These are phyloP conservation scores for Chaetomium tenue DNA, from an alignment of 495 filamentous ascomycete species.

Conservation along the genomic window DNA sequence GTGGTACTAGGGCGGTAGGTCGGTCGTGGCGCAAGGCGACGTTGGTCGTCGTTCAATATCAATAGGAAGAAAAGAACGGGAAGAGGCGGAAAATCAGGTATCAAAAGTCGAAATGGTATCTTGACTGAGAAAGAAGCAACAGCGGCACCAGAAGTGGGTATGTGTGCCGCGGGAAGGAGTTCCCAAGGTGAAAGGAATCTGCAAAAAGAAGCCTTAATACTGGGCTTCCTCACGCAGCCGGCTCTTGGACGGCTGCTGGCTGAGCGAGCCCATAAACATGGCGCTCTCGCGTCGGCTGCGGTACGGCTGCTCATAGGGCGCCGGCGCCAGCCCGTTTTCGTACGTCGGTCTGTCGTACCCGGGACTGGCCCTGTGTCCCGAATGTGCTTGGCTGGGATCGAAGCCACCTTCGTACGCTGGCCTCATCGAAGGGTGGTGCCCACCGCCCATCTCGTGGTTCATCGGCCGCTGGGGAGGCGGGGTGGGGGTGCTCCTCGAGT, in stretches of 20 bases:
- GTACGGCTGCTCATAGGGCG: constrained; percentile 45
- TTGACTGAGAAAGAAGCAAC: constrained; percentile 18
- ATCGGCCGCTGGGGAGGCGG: constrained; percentile 44
- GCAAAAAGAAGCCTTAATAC: constrained; percentile 22
- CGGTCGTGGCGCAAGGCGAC: neutral
- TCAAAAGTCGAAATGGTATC: constrained; percentile 7
- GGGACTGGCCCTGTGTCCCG: constrained; percentile 22
- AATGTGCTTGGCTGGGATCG: neutral
- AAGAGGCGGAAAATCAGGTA: neutral
- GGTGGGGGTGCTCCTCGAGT: constrained; percentile 41
- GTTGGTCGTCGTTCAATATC: too few relatives aligned
- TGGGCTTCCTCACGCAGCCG: constrained; percentile 47
- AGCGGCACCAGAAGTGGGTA: constrained; percentile 7
- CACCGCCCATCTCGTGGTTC: constrained; percentile 33
- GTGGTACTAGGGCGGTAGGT: neutral
- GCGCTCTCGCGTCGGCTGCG: constrained; percentile 46
- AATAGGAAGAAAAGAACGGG: too few relatives aligned
- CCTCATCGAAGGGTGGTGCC: constrained; percentile 33
- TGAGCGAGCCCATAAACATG: constrained; percentile 49
- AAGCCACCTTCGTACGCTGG: constrained; percentile 43
- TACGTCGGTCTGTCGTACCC: constrained; percentile 47
- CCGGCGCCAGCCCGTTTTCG: constrained; percentile 39
- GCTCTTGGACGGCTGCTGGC: constrained; percentile 47
- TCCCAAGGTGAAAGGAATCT: constrained; percentile 16
- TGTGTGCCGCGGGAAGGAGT: constrained; percentile 1